Percentiles rank a stretch among this genome's conserved stretches.
Evolutionary conservation across 2,329 filamentous ascomycete genomes (phyloP).

Genomic region (Penicillium janthinellum): DNA sequence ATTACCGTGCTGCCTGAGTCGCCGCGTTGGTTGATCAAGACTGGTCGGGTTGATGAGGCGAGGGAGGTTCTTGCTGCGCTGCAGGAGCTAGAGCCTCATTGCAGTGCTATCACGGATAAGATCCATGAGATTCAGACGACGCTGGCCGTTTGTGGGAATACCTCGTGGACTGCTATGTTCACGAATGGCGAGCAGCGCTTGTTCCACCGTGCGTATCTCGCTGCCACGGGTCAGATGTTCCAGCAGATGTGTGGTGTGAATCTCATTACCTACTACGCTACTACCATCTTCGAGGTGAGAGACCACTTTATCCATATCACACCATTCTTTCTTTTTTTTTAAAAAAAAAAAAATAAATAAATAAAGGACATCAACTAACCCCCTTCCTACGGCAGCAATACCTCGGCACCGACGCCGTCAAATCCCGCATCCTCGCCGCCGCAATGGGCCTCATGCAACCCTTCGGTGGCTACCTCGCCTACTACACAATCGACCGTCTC

Average conservation of each 20-base stretch:
- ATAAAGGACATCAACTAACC: not conserved
- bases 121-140: conserved; percentile 44
- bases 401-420: conserved; percentile 24
- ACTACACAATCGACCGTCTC: conserved; percentile 50
- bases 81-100: conserved; percentile 47
- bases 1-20: conserved; percentile 43
- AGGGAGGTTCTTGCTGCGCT: conserved; percentile 43
- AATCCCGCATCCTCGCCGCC: conserved; percentile 32
- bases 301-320: too few species aligned
- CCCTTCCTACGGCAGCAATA: conserved; percentile 28
- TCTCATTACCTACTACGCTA: conserved; percentile 40
- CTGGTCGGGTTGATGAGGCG: conserved; percentile 38
- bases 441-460: conserved; percentile 36
- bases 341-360: too few species aligned
- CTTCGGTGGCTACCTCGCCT: conserved; percentile 48
- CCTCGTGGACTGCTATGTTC: conserved; percentile 42
- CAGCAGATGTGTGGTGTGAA: conserved; percentile 44
- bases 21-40: conserved; percentile 52
- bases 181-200: conserved; percentile 39
- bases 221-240: conserved; percentile 38
- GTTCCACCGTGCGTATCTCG: conserved; percentile 38
- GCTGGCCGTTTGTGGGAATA: conserved; percentile 43
- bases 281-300: conserved; percentile 33
- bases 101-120: conserved; percentile 38
- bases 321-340: too few species aligned